Evolutionary conservation across 2,329 filamentous ascomycete genomes (phyloP).

Genomic region (Trichoderma atrobrunneum): DNA sequence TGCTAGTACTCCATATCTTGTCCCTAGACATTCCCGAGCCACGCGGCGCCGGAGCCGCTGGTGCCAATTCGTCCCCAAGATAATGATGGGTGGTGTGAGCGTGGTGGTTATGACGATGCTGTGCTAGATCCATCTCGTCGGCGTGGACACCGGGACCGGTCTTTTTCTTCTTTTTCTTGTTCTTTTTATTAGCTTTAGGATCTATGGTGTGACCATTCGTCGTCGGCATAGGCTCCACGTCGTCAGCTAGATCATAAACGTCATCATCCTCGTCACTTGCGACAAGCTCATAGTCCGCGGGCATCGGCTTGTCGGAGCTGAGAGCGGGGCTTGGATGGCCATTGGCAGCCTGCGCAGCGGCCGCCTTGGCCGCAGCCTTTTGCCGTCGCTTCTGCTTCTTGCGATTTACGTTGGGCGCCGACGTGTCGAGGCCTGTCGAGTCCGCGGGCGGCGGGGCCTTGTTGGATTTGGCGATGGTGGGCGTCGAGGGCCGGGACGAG

Average conservation of each 20-base stretch:
- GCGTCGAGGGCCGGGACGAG: constrained; percentile 52
- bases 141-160: constrained; percentile 28
- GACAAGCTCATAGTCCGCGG: constrained; percentile 49
- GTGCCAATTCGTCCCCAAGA: not conserved
- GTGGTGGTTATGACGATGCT: not conserved
- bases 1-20: constrained; percentile 97
- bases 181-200: constrained; percentile 56
- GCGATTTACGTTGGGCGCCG: constrained; percentile 65
- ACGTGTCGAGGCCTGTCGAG: constrained; percentile 28
- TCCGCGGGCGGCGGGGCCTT: constrained; percentile 31
- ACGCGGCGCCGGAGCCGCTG: constrained; percentile 32
- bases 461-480: constrained; percentile 42
- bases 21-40: constrained; percentile 61
- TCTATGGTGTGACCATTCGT: constrained; percentile 33
- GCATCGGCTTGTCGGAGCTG: constrained; percentile 27
- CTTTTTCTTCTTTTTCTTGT: constrained; percentile 69
- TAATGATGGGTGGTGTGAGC: not conserved
- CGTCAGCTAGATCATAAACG: constrained; percentile 39
- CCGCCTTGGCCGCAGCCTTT: constrained; percentile 74
- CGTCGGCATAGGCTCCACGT: constrained; percentile 28
- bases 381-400: constrained; percentile 94
- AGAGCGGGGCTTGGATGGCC: constrained; percentile 40
- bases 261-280: constrained; percentile 55
- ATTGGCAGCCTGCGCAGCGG: constrained; percentile 41
- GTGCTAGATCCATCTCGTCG: constrained; percentile 3